Conservation (phyloP, 2,329 filamentous ascomycete species). For the Ambrosiella beaveri region DNA sequence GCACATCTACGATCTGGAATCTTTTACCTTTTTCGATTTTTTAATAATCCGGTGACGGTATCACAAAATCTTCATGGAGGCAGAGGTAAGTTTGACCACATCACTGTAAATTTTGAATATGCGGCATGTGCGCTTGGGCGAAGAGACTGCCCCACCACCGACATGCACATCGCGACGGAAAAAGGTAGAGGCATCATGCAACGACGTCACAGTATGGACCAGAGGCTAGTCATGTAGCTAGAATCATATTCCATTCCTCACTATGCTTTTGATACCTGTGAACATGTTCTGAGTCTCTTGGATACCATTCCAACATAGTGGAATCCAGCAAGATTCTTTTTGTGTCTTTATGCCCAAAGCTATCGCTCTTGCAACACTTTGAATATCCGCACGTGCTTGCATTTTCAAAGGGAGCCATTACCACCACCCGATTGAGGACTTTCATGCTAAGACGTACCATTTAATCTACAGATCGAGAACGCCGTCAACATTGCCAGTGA, state of each 20-base stretch:
- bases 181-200: not conserved
- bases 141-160: not conserved
- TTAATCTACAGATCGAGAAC: conserved; percentile 55
- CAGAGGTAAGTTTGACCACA: conserved; percentile 10
- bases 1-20: not conserved
- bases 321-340: too few relatives aligned
- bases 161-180: not conserved
- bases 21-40: not conserved
- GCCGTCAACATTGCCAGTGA: conserved; percentile 90
- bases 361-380: not conserved
- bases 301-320: not conserved
- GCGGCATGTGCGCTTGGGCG: conserved; percentile 1
- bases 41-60: not conserved
- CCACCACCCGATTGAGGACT: not conserved
- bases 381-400: not conserved
- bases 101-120: not conserved
- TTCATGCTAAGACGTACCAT: not conserved
- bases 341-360: not conserved
- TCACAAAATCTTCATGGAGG: conserved; percentile 11
- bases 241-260: not conserved
- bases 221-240: not conserved
- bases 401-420: not conserved
- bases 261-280: not conserved
- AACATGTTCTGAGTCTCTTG: not conserved
- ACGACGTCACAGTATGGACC: not conserved